Percentiles rank a stretch among this genome's conserved stretches.
Evolutionary conservation across 2,329 filamentous ascomycete species (phyloP).

Genomic region (Pseudophaeomoniella oleicola): DNA sequence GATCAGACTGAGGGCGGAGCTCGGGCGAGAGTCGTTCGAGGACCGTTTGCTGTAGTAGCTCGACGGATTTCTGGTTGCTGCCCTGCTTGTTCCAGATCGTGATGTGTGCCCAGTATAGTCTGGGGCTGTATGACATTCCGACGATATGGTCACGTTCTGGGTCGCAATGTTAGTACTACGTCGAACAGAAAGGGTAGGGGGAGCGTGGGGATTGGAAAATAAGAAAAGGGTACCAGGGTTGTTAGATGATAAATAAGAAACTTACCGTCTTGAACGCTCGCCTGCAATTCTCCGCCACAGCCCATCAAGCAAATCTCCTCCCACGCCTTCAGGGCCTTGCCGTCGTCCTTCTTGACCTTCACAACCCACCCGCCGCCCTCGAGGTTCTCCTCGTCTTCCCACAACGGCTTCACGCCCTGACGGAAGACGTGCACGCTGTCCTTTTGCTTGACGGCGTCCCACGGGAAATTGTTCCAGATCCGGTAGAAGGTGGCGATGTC

Average conservation of each 20-base stretch:
- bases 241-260: constrained; percentile 10
- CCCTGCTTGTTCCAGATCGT: constrained; percentile 88
- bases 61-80: constrained; percentile 63
- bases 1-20: constrained; percentile 49
- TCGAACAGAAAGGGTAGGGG: constrained; percentile 1
- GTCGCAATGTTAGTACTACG: constrained; percentile 1
- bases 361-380: constrained; percentile 87
- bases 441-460: constrained; percentile 60
- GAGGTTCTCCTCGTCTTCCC: constrained; percentile 77
- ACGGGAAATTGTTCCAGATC: constrained; percentile 68
- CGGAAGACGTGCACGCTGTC: constrained; percentile 72
- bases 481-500: constrained; percentile 51
- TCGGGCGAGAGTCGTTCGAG: constrained; percentile 59
- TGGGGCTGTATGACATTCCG: constrained; percentile 72
- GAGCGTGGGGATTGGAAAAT: neutral
- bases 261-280: constrained; percentile 70
- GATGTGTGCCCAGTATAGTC: constrained; percentile 79
- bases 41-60: constrained; percentile 58
- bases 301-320: constrained; percentile 13
- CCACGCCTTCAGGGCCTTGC: constrained; percentile 16
- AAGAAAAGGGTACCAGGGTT: neutral
- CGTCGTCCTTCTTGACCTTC: constrained; percentile 62
- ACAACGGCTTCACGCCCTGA: constrained; percentile 59
- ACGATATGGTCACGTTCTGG: constrained; percentile 71
- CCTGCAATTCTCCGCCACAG: constrained; percentile 21